Evolutionary conservation across 225 moss, liverwort and hornwort genomes (phyloP).

Genomic region (Bryum argenteum): DNA sequence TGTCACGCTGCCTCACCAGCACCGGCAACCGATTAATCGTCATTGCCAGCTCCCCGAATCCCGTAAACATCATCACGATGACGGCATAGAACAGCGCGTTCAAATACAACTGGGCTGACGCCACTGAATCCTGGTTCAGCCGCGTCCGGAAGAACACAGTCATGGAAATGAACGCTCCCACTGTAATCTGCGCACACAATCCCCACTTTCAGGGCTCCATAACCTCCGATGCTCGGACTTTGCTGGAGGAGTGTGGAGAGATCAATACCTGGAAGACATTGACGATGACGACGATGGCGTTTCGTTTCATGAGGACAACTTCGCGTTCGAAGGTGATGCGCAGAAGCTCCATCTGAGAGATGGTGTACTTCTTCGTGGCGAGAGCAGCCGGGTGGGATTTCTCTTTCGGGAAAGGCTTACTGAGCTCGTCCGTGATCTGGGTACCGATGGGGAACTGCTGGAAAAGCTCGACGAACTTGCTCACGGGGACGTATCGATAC

Average conservation of each 20-base stretch:
- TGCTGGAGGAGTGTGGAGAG: no score
- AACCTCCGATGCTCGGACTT: no score
- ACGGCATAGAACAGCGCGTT: constrained; percentile 72
- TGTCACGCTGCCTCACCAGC: constrained; percentile 67
- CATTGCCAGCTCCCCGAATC: constrained; percentile 70
- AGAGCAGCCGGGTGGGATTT: constrained; percentile 65
- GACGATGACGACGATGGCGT: constrained; percentile 47
- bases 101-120: constrained; percentile 50
- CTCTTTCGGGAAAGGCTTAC: constrained; percentile 44
- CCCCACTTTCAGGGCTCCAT: neutral
- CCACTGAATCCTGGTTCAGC: constrained; percentile 44
- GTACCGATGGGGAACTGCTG: constrained; percentile 41
- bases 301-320: constrained; percentile 55
- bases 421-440: constrained; percentile 50
- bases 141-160: constrained; percentile 63
- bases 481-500: constrained; percentile 70
- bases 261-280: constrained; percentile 59
- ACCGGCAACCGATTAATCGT: constrained; percentile 69
- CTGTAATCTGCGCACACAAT: constrained; percentile 51
- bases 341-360: constrained; percentile 55
- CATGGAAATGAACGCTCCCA: constrained; percentile 63
- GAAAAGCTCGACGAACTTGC: constrained; percentile 55
- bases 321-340: constrained; percentile 68
- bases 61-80: constrained; percentile 71
- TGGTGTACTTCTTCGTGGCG: constrained; percentile 42